Evolutionary conservation across 192 early-diverging fungal genomes (phyloP).

Genomic region (Backusella luteola): DNA sequence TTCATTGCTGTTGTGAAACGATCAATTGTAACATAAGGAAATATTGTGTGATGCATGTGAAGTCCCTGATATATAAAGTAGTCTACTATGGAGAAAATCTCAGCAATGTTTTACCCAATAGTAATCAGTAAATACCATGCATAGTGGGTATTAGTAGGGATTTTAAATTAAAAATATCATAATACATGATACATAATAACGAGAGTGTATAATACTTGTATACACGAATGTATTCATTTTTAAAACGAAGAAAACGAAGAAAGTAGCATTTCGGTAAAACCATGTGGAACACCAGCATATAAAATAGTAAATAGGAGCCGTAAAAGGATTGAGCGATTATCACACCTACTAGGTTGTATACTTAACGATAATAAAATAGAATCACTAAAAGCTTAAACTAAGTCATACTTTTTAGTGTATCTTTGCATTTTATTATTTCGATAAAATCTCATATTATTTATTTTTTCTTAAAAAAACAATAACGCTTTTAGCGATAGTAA

Average conservation of each 20-base stretch:
- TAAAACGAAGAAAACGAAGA: background rate
- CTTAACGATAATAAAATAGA: background rate
- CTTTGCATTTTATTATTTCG: background rate
- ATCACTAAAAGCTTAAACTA: background rate
- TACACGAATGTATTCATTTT: background rate
- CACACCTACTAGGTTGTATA: background rate
- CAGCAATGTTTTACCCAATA: background rate
- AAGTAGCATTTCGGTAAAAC: background rate
- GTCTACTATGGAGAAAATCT: background rate
- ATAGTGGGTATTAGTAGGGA: background rate
- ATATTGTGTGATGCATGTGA: background rate
- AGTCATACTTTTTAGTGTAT: background rate
- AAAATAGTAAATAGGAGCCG: background rate
- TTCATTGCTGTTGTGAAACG: background rate
- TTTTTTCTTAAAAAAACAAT: background rate
- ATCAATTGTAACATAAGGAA: background rate
- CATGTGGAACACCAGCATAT: background rate
- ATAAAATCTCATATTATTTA: too few species aligned
- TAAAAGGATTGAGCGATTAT: background rate
- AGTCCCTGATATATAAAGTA: background rate
- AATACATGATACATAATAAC: background rate
- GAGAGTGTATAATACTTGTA: background rate
- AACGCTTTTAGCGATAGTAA: background rate
- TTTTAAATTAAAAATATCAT: constrained; percentile 5
- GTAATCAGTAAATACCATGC: background rate